Base-by-base conservation (phyloP, 83 land plant species). In the Thuja plicata region DNA sequence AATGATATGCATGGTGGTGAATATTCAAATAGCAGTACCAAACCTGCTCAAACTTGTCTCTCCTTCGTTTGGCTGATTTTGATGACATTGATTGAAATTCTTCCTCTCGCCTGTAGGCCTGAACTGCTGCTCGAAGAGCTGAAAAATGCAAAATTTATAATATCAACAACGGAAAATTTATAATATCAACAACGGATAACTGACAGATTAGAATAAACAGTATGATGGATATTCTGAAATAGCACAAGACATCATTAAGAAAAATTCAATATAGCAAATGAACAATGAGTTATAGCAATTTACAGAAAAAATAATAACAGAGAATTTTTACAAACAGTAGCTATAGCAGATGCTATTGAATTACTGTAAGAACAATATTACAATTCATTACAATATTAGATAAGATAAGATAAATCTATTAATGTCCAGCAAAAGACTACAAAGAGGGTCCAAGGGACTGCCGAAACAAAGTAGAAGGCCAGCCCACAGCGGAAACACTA, bases 101-200 rank as follows among this genome's bases (percentile, higher is more conserved):
- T 88, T 92, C 94, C 86, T 94, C 95, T 27, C 92, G 88, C 30
- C 91, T 89, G 55, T 90, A 94, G 84, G 96, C 96, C 86, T 92
- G 93, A 43, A 94, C 96, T 40, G 94, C 96, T 78, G 92, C 86
- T 74, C 92, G 90, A 15, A 94, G 94, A 77, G 94, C 96, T 94
- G 66, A 30, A 82, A 12, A 43, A 82, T 24, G 32, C 19, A 41
- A 43, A 21, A 24, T 15, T 19, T 30, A 43, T 24, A 82, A 30
- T 81, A 19, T 82, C n/a, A 82, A 41, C 13, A 34, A 74, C 38
- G 17, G 38, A 32, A 43, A 21, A 24, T 15, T 19, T 30, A 43
- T 24, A 82, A 30, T 81, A 19, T 82, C n/a, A 82, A 41, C 13
- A 34, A 74, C 38, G 17, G 38, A 32, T 74, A 34, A 0, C 2